Conservation (phyloP, 169 alveolate species). For the Plasmodium reichenowi region DNA sequence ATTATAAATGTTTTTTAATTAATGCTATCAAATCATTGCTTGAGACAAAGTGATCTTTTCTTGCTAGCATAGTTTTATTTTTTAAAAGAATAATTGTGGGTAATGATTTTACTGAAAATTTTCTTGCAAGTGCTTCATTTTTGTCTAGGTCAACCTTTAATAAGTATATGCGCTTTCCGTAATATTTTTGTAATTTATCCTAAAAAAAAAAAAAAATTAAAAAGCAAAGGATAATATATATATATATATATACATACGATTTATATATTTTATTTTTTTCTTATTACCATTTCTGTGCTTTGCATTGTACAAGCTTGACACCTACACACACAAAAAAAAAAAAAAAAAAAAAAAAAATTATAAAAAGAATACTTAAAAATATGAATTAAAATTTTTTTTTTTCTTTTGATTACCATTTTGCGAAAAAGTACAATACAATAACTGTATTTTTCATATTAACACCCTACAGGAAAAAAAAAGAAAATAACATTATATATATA, state of each 20-base stretch:
- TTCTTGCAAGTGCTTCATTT: slow-evolving; percentile 43
- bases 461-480: slow-evolving; percentile 19
- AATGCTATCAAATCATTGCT: slow-evolving; percentile 29
- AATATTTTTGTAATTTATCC: slow-evolving; percentile 53
- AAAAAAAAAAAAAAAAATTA: background rate
- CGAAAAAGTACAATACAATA: slow-evolving; percentile 48
- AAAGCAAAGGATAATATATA: slow-evolving; percentile 1
- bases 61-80: slow-evolving; percentile 43
- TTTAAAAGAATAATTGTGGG: slow-evolving; percentile 64
- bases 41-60: slow-evolving; percentile 39
- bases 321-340: slow-evolving; percentile 14
- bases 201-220: background rate
- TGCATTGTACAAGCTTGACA: slow-evolving; percentile 73
- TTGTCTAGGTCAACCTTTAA: slow-evolving; percentile 29
- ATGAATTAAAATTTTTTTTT: background rate
- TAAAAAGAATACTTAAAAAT: background rate
- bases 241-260: background rate
- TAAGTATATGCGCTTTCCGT: slow-evolving; percentile 21
- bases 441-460: slow-evolving; percentile 22
- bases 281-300: slow-evolving; percentile 54
- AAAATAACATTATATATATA: background rate
- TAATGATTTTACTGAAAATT: slow-evolving; percentile 25
- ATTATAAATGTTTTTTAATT: slow-evolving; percentile 43
- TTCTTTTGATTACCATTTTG: slow-evolving; percentile 49
- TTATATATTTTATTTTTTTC: slow-evolving; percentile 11